Percentiles rank a stretch among this genome's conserved stretches.
These are phyloP conservation scores for Colletotrichum godetiae DNA, from an alignment of 2,329 filamentous ascomycete species.

Conservation along the genomic window DNA sequence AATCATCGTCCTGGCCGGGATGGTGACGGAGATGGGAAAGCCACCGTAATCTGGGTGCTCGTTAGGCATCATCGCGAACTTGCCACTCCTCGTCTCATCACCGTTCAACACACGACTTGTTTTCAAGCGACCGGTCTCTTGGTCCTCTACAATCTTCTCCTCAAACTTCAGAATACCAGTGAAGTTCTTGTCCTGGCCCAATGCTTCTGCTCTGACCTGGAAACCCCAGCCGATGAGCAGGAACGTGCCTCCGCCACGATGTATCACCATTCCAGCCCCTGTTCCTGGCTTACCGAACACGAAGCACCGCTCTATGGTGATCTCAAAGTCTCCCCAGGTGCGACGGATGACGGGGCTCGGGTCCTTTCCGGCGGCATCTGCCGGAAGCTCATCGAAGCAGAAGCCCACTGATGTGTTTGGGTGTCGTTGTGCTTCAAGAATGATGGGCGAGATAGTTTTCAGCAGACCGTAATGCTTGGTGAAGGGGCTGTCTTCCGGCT, in stretches of 20 bases:
- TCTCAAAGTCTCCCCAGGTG: conserved; percentile 45
- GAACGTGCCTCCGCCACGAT: conserved; percentile 42
- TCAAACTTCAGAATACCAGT: conserved; percentile 44
- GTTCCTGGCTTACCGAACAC: conserved; percentile 52
- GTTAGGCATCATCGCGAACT: conserved; percentile 60
- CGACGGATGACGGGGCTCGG: conserved; percentile 36
- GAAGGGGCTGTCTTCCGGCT: background rate
- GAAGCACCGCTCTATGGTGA: conserved; percentile 49
- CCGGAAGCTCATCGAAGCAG: conserved; percentile 46
- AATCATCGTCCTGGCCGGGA: conserved; percentile 61
- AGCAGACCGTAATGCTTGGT: background rate
- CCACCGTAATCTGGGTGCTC: conserved; percentile 66
- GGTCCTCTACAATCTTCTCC: conserved; percentile 48
- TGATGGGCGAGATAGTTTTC: background rate
- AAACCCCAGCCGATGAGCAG: background rate
- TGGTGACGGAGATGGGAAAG: conserved; percentile 64
- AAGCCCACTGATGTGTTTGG: conserved; percentile 36
- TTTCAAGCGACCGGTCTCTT: conserved; percentile 24
- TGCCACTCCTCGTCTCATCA: conserved; percentile 55
- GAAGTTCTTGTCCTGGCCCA: background rate
- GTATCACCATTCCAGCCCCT: conserved; percentile 51
- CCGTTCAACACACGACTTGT: conserved; percentile 47
- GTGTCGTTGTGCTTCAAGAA: background rate
- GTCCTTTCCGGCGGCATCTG: conserved; percentile 21
- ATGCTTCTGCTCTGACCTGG: background rate